A percentile compares a stretch with the other conserved stretches of the same genome.
These are phyloP conservation scores for Syzygium jambos DNA, from an alignment of 345 rosid genomes.

Conservation along the genomic window DNA sequence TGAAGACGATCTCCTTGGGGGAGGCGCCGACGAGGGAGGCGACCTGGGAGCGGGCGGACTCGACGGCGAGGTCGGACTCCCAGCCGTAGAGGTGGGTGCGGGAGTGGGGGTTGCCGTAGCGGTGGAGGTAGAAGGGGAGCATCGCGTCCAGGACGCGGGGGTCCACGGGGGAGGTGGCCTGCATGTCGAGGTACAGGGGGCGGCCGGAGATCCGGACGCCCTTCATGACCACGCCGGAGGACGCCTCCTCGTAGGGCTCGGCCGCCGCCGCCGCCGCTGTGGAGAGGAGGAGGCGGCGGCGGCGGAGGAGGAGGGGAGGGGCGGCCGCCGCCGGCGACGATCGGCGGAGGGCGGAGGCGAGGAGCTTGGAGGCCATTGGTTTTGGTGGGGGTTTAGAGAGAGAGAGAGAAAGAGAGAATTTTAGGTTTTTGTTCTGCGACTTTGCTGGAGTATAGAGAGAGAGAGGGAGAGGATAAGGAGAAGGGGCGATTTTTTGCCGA, in stretches of 20 bases:
- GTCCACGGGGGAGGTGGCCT: slow-evolving; percentile 82
- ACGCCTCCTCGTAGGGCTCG: slow-evolving; percentile 22
- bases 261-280: slow-evolving; percentile 26
- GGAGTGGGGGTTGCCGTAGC: slow-evolving; percentile 90
- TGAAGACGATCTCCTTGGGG: slow-evolving; percentile 79
- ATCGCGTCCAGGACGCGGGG: slow-evolving; percentile 87
- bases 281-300: slow-evolving; percentile 20
- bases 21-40: slow-evolving; percentile 77
- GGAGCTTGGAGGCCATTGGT: slow-evolving; percentile 51
- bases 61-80: slow-evolving; percentile 92
- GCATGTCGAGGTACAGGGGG: slow-evolving; percentile 76
- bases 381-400: fast-evolving
- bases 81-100: slow-evolving; percentile 95
- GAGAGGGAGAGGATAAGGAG: not conserved
- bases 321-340: slow-evolving; percentile 6
- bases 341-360: slow-evolving; percentile 40
- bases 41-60: slow-evolving; percentile 65
- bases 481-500: not conserved
- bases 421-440: not conserved
- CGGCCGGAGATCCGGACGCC: slow-evolving; percentile 64
- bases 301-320: slow-evolving; percentile 4
- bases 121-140: slow-evolving; percentile 59
- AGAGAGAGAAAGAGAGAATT: not conserved
- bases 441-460: not conserved
- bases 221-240: slow-evolving; percentile 40